Evolutionary conservation across 805 yeast species (phyloP).

Genomic region (Candida piceae): DNA sequence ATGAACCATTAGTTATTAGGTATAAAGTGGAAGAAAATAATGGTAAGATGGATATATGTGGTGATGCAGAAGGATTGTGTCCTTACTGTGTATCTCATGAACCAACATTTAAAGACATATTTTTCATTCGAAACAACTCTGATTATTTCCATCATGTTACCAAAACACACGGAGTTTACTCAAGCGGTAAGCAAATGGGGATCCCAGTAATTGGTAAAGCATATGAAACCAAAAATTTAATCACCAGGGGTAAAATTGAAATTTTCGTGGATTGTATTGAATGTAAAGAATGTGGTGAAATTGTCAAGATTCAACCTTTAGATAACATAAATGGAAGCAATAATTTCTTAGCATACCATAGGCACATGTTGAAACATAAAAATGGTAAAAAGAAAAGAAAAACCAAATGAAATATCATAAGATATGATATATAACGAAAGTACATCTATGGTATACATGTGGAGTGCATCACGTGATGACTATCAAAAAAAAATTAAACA

Average conservation of each 20-base stretch:
- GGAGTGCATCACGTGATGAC: too few relatives aligned
- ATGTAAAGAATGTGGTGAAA: constrained; percentile 11
- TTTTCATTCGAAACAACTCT: constrained; percentile 20
- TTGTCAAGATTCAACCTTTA: constrained; percentile 11
- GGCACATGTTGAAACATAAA: constrained; percentile 17
- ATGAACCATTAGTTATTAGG: constrained; percentile 5
- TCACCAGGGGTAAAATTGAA: constrained; percentile 13
- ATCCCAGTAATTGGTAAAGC: constrained; percentile 18
- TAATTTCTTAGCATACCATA: constrained; percentile 13
- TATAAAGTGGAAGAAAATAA: background rate
- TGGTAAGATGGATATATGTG: background rate
- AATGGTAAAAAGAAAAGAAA: constrained; percentile 3
- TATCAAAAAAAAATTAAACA: too few relatives aligned
- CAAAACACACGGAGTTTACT: constrained; percentile 23
- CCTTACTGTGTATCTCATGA: constrained; percentile 16
- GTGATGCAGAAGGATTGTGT: constrained; percentile 18
- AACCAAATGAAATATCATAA: too few relatives aligned
- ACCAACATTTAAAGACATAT: constrained; percentile 9
- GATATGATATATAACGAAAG: too few relatives aligned
- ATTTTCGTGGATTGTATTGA: constrained; percentile 15
- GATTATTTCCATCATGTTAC: constrained; percentile 24
- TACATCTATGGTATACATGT: too few relatives aligned
- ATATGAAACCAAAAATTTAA: constrained; percentile 11
- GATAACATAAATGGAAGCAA: constrained; percentile 8
- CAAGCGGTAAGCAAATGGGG: constrained; percentile 20